Percentiles rank a stretch among this genome's conserved stretches.
These are phyloP conservation scores for Talaromyces piceae DNA, from an alignment of 2,329 filamentous ascomycete species.

Conservation along the genomic window DNA sequence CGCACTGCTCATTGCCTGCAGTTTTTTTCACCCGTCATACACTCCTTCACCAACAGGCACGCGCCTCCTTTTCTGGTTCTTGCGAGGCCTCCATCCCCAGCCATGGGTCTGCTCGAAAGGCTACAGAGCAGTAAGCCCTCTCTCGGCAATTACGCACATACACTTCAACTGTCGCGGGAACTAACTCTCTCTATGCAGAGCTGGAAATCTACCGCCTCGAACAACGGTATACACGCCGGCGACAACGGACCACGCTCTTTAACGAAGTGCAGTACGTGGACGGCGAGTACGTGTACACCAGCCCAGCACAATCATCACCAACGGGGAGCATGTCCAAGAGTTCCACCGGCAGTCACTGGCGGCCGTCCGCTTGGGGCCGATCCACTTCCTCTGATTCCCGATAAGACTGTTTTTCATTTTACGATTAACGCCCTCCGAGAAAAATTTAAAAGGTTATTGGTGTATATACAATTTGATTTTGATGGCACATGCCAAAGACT, in stretches of 20 bases:
- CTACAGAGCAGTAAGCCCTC: conserved; percentile 42
- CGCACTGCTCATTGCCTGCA: neutral
- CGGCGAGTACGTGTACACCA: conserved; percentile 80
- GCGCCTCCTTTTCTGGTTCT: neutral
- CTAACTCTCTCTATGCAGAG: conserved; percentile 35
- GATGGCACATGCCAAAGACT: neutral
- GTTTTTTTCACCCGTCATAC: neutral
- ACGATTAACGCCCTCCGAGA: conserved; percentile 10
- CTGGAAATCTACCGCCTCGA: conserved; percentile 91
- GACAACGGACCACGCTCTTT: conserved; percentile 81
- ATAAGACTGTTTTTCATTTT: conserved; percentile 8
- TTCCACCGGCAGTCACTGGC: conserved; percentile 16
- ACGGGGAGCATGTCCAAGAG: conserved; percentile 33
- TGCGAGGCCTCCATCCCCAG: neutral
- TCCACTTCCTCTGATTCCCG: conserved; percentile 9
- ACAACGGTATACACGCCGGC: conserved; percentile 86
- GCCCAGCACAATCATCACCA: conserved; percentile 29
- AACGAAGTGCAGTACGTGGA: conserved; percentile 89
- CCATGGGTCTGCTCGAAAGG: conserved; percentile 44
- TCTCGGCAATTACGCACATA: neutral
- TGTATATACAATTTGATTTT: neutral
- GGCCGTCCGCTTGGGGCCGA: conserved; percentile 9
- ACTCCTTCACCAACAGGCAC: neutral
- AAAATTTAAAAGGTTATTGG: conserved; percentile 1
- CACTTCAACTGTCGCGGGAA: neutral